Base-by-base conservation (phyloP, 495 filamentous ascomycete genomes). In the Penicillium egyptiacum region DNA sequence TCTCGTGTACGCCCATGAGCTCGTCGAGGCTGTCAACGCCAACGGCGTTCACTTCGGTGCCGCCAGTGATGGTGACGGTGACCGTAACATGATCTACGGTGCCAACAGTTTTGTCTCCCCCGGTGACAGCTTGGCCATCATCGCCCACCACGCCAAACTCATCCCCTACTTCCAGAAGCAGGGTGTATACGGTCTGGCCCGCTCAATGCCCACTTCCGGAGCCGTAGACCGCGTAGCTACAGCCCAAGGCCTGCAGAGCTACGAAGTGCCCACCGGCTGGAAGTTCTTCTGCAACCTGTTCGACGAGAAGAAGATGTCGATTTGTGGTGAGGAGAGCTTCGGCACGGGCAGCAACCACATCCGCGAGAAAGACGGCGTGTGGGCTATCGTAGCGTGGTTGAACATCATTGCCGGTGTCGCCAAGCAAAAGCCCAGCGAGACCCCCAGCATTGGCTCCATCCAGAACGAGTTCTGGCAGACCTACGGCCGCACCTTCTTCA, bases 201-300 rank as follows among this genome's bases (percentile, higher is more conserved):
- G 94, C 50, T 92, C 88, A 68, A 98, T 98, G 94, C 94, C 94
- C 35, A 98, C 94, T 12, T 93, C 89, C 9, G 91, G 91, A 37
- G 94, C 94, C 39, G 89, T 98, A 41, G 94, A 98, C 69, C 85
- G 94, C 42, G 94, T 98, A 17, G 94, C 94, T 55, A 86, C 94
- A 80, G 91, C 90, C 60, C 91, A 97, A 78, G 92, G 91, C 20
- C 80, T 98, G 23, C 78, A 92, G 75, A 87, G 84, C 75, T 98
- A 98, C 76, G 94, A 98, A 75, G 94, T 98, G 5, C 94, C 94
- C 11, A 98, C 94, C 1, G 94, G 94, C 56, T 98, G 94, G 94
- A 98, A 98, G 75, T 98, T 98, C 83, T 98, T 98, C 86, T 98
- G 94, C 73, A 94, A 91, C 66, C 81, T 98, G 53, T 97, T 98